A percentile compares a stretch with the other conserved stretches of the same genome.
Conservation (phyloP, 352 stramenopile genomes). For the Phytophthora pseudosyringae region DNA sequence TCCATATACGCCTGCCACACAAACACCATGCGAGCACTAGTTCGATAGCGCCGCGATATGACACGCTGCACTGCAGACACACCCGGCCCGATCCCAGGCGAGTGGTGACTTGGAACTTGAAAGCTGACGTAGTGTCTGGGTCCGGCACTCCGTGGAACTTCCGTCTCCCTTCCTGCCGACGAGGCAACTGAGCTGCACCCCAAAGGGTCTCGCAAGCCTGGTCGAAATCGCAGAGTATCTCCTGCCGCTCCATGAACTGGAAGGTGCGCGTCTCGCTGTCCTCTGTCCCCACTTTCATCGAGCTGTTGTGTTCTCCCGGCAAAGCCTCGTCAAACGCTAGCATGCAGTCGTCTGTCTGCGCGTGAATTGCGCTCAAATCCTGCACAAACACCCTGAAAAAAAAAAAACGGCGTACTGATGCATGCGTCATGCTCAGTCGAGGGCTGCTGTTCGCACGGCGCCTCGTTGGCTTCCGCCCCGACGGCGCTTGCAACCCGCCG, state of each 20-base stretch:
- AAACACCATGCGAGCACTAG: neutral
- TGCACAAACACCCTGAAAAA: neutral
- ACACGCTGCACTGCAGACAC: neutral
- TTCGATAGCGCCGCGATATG: neutral
- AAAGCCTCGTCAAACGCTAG: neutral
- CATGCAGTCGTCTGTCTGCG: constrained; percentile 7
- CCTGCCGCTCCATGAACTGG: neutral
- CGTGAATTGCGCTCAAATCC: constrained; percentile 7
- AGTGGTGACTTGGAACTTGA: neutral
- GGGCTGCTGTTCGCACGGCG: neutral
- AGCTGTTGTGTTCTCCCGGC: neutral
- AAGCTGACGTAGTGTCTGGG: constrained; percentile 1
- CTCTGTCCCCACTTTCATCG: constrained; percentile 7
- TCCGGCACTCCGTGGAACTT: neutral
- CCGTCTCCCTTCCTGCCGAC: neutral
- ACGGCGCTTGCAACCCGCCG: neutral
- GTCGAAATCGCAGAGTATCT: neutral
- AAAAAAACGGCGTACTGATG: neutral
- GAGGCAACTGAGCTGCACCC: neutral
- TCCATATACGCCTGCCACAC: constrained; percentile 6
- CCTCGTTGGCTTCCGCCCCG: neutral
- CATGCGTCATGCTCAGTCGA: neutral
- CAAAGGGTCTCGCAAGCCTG: constrained; percentile 4
- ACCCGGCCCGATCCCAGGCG: neutral
- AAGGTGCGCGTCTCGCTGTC: neutral